Base-by-base conservation (phyloP, 345 rosid genomes). In the Dovyalis caffra region DNA sequence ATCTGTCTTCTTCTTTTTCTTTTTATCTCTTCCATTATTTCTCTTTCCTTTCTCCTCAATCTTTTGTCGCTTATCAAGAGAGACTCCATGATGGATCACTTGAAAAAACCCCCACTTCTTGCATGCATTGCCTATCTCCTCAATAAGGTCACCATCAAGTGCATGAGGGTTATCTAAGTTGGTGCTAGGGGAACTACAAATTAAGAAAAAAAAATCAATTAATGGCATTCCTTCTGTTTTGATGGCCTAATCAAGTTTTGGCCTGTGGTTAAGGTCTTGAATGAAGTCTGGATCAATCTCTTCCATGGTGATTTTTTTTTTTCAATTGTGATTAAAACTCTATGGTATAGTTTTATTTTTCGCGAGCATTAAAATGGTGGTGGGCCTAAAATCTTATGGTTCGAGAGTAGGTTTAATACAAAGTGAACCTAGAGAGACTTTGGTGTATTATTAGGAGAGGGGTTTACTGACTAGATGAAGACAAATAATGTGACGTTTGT, bases 61-160 rank as follows among this genome's bases (percentile, higher is more conserved):
- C 31, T 47, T 66, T 49, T 63, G 49, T 63, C 77, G 51, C 49
- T 62, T 71, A 16, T 82, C 82, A 16, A 72, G 21, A 1, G 78
- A 53, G 35, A 84, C 87, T 20, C 88, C 90, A 71, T 87, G 88
- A 71, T 85, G 85, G 61, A 83, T 75, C 76, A 85, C 84, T 18
- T 78, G 84, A 62, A 87, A 85, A 63, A 85, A 80, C 0, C 86
- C 87, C 88, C 87, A 87, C 5, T 80, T 53, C 78, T 71, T 73
- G 81, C 86, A 83, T 14, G 90, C 86, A 6, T 64, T 58, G 8
- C 84, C 78, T 8, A 87, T 67, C 15, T 83, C 74, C 14, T 47
- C 58, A 29, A 84, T 79, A 28, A 81, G 79, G 18, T n/a, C n/a
- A n/a, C 3, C 76, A 10, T 75, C 80, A 3, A 72, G 51, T 28